These are phyloP conservation scores for Coccomyxa sp. DNA, from an alignment of 139 green algal genomes.

Conservation along the genomic window DNA sequence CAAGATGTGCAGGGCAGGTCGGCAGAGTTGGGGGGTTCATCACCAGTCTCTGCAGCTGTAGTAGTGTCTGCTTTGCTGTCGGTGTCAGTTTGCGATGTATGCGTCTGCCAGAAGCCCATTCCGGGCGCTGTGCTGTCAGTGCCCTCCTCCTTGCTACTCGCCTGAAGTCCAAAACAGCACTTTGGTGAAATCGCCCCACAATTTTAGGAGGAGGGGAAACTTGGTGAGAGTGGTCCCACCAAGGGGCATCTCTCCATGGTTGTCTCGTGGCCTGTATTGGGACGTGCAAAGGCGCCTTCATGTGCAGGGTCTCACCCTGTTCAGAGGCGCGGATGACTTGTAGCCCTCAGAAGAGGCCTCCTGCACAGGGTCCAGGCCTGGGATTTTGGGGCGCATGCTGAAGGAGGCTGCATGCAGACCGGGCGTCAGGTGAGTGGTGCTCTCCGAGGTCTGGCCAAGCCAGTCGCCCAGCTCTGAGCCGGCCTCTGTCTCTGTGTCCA, in stretches of 20 bases:
- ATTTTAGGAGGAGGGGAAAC: too few species aligned
- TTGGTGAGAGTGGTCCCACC: too few species aligned
- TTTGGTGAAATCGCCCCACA: too few species aligned
- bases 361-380: background rate
- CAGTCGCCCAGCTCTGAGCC: constrained; percentile 16
- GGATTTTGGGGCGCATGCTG: background rate
- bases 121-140: background rate
- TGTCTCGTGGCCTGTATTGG: too few species aligned
- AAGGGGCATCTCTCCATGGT: too few species aligned
- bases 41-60: too few species aligned
- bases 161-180: background rate
- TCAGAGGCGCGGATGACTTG: too few species aligned
- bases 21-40: too few species aligned
- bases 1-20: too few species aligned
- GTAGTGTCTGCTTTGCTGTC: too few species aligned
- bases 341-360: constrained; percentile 23
- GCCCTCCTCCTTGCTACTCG: background rate
- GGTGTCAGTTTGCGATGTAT: background rate
- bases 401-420: background rate
- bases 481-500: constrained; percentile 4
- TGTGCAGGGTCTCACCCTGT: too few species aligned
- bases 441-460: background rate
- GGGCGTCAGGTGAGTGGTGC: background rate
- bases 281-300: too few species aligned
- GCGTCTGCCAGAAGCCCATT: background rate